Conservation (phyloP, 129 eudicot genomes). For the Helichrysum umbraculigerum region DNA sequence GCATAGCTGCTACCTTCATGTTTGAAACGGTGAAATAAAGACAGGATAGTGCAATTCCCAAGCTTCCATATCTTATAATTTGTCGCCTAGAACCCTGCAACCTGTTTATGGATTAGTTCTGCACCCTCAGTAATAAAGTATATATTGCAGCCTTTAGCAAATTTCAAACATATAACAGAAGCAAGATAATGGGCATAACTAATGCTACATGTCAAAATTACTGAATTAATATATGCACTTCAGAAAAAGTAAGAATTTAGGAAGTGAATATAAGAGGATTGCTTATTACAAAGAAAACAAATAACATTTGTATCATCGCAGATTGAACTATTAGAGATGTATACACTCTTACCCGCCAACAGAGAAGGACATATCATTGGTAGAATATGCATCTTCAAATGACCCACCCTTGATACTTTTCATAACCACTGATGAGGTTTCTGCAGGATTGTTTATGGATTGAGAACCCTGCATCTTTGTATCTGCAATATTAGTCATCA, state of each 20-base stretch:
- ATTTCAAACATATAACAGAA: slow-evolving; percentile 26
- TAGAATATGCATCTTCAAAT: slow-evolving; percentile 43
- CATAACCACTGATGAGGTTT: slow-evolving; percentile 32
- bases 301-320: slow-evolving; percentile 4
- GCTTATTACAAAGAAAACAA: background rate
- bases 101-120: slow-evolving; percentile 64
- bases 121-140: slow-evolving; percentile 25
- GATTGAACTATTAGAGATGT: slow-evolving; percentile 16
- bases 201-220: slow-evolving; percentile 2
- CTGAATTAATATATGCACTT: slow-evolving; percentile 2
- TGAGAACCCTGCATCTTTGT: slow-evolving; percentile 59
- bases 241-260: background rate
- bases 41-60: slow-evolving; percentile 83
- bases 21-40: slow-evolving; percentile 63
- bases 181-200: slow-evolving; percentile 12
- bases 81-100: slow-evolving; percentile 88
- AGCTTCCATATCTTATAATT: slow-evolving; percentile 87
- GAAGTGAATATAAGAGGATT: slow-evolving; percentile 10
- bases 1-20: slow-evolving; percentile 63
- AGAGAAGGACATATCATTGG: slow-evolving; percentile 42
- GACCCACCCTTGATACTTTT: slow-evolving; percentile 38
- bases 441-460: slow-evolving; percentile 36
- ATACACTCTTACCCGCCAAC: slow-evolving; percentile 65
- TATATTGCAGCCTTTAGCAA: slow-evolving; percentile 16
- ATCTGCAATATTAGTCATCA: slow-evolving; percentile 74